Conservation (phyloP, 331 rosid species). For the Stylosanthes scabra region DNA sequence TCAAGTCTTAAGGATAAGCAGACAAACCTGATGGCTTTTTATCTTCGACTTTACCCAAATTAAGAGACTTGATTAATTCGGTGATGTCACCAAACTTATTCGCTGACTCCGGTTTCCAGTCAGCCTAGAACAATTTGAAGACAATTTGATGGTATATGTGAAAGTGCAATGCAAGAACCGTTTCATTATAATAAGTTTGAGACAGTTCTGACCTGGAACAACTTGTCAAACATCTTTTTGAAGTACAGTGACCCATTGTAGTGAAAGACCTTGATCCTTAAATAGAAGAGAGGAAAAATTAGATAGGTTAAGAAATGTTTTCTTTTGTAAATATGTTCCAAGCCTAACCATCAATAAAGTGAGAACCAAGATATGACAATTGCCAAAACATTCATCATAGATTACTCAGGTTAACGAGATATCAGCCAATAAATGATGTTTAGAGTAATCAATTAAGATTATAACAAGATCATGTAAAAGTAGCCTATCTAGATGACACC, state of each 20-base stretch:
- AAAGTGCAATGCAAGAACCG: slow-evolving; percentile 1
- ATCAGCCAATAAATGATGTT: slow-evolving; percentile 23
- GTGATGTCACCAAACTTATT: slow-evolving; percentile 68
- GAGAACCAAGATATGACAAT: slow-evolving; percentile 30
- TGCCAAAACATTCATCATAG: slow-evolving; percentile 26
- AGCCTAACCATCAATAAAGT: slow-evolving; percentile 11
- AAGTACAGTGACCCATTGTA: slow-evolving; percentile 78
- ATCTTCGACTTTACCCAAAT: slow-evolving; percentile 62
- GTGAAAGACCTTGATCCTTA: slow-evolving; percentile 87
- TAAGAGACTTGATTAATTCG: slow-evolving; percentile 68
- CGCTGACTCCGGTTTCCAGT: slow-evolving; percentile 91
- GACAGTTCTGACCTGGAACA: slow-evolving; percentile 76
- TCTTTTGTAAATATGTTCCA: slow-evolving; percentile 5
- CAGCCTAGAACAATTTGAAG: slow-evolving; percentile 63
- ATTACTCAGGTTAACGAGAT: slow-evolving; percentile 16
- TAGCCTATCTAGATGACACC: slow-evolving; percentile 24
- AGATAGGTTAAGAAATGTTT: not conserved
- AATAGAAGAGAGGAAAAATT: slow-evolving; percentile 10
- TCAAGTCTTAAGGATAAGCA: slow-evolving; percentile 12
- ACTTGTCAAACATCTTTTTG: slow-evolving; percentile 92
- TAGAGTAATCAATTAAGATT: slow-evolving; percentile 18
- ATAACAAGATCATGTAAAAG: slow-evolving; percentile 15
- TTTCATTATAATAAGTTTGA: slow-evolving; percentile 26
- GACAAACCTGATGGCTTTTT: slow-evolving; percentile 70
- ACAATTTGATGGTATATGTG: slow-evolving; percentile 27